phyloP scores from a whole-genome alignment of 2,329 filamentous ascomycete species.

The Beauveria bassiana region DNA sequence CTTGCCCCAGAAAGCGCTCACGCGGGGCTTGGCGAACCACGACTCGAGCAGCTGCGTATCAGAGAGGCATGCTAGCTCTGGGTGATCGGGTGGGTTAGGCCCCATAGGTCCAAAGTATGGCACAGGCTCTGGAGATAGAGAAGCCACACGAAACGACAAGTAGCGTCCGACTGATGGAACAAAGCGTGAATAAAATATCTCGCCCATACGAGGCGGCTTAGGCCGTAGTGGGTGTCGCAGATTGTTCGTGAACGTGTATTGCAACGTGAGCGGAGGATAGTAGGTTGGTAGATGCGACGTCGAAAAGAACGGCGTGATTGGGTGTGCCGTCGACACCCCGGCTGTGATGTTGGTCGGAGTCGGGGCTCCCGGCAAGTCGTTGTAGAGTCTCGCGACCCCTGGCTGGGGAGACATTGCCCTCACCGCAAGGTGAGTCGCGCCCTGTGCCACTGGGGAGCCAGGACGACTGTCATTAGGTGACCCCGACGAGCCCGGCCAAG shows the following conservation, averaged over 20 bases:
- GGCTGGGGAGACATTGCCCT: constrained; percentile 11
- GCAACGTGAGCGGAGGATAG: constrained; percentile 74
- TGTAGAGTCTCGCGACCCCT: constrained; percentile 17
- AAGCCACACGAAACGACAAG: constrained; percentile 81
- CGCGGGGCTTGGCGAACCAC: constrained; percentile 85
- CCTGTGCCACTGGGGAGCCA: constrained; percentile 38
- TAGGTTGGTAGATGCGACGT: constrained; percentile 83
- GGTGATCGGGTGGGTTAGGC: constrained; percentile 30
- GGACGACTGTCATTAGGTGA: constrained; percentile 48
- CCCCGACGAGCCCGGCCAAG: constrained; percentile 43
- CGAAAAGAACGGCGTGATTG: constrained; percentile 67
- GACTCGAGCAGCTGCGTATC: constrained; percentile 60
- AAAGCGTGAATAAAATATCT: constrained; percentile 84
- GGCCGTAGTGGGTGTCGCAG: constrained; percentile 79
- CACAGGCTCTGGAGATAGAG: constrained; percentile 55
- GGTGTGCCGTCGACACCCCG: constrained; percentile 24
- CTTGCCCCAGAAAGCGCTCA: constrained; percentile 77
- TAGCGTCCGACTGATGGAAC: constrained; percentile 77
- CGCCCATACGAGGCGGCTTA: constrained; percentile 83
- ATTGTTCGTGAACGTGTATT: constrained; percentile 71
- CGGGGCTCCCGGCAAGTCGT: constrained; percentile 32
- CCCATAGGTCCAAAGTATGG: constrained; percentile 55
- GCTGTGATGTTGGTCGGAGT: constrained; percentile 26
- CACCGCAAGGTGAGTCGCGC: constrained; percentile 17
- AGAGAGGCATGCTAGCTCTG: constrained; percentile 36